Conservation (phyloP, 371 early-diverging fungal species). For the Syncephalastrum monosporum region DNA sequence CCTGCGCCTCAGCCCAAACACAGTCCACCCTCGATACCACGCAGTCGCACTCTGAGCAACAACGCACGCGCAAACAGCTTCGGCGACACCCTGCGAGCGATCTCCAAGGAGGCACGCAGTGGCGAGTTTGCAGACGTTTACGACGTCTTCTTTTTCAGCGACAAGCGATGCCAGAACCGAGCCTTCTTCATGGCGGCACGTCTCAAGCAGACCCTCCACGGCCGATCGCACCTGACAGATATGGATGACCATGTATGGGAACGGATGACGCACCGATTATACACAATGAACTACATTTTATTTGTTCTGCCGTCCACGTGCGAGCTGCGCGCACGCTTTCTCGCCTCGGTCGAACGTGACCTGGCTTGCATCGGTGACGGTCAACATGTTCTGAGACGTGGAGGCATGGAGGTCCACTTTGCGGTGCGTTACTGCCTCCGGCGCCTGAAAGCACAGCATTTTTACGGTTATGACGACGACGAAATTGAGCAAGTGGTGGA, state of each 20-base stretch:
- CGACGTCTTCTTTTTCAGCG: constrained; percentile 46
- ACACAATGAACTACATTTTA: constrained; percentile 43
- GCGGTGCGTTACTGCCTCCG: constrained; percentile 24
- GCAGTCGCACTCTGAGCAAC: constrained; percentile 11
- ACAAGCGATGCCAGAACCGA: constrained; percentile 46
- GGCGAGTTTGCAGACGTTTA: constrained; percentile 42
- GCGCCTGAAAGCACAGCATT: constrained; percentile 17
- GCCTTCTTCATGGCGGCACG: constrained; percentile 48
- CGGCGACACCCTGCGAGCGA: constrained; percentile 36
- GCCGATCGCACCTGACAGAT: constrained; percentile 11
- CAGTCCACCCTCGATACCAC: constrained; percentile 11
- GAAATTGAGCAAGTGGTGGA: constrained; percentile 26
- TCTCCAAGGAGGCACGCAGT: constrained; percentile 35
- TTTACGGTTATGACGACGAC: constrained; percentile 13
- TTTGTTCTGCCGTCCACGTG: constrained; percentile 42
- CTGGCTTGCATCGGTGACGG: constrained; percentile 26
- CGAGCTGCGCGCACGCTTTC: constrained; percentile 25
- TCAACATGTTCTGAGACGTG: constrained; percentile 26
- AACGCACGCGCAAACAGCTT: constrained; percentile 20
- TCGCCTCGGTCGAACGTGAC: constrained; percentile 23
- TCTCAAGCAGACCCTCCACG: constrained; percentile 34
- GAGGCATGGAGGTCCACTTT: constrained; percentile 45
- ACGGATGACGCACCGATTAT: constrained; percentile 38
- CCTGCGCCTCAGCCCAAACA: constrained; percentile 6
- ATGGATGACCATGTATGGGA: constrained; percentile 32